Percentiles rank a stretch among this genome's conserved stretches.
Conservation (phyloP, 23 red algal genomes). For the Gracilaria caudata region DNA sequence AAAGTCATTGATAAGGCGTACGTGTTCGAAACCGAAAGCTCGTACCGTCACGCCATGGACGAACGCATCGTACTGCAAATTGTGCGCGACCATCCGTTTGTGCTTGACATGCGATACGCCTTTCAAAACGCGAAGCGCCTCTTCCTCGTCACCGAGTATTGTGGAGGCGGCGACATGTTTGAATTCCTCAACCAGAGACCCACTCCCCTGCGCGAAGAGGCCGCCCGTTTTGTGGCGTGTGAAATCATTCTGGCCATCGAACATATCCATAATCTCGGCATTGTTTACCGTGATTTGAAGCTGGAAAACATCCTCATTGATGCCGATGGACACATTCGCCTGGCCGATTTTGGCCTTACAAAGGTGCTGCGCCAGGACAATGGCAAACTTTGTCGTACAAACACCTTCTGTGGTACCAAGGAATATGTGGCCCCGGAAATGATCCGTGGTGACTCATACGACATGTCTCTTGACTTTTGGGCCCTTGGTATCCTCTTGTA, state of each 20-base stretch:
- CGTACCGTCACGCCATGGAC: conserved; percentile 85
- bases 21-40: conserved; percentile 67
- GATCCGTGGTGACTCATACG: conserved; percentile 78
- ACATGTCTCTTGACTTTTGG: conserved; percentile 85
- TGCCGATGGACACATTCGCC: conserved; percentile 65
- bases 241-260: conserved; percentile 91
- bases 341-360: conserved; percentile 85
- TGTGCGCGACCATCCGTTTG: conserved; percentile 80
- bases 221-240: conserved; percentile 63
- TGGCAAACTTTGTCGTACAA: conserved; percentile 46
- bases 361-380: conserved; percentile 58
- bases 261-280: conserved; percentile 87
- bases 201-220: conserved; percentile 58
- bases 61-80: conserved; percentile 88
- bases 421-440: conserved; percentile 87
- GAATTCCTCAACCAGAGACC: conserved; percentile 56
- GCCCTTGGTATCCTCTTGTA: conserved; percentile 85
- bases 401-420: conserved; percentile 91
- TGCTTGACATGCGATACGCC: conserved; percentile 83
- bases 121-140: conserved; percentile 86
- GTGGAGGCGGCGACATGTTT: conserved; percentile 89
- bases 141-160: conserved; percentile 93
- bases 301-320: conserved; percentile 87
- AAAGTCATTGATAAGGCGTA: conserved; percentile 88
- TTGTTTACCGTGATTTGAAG: conserved; percentile 92